Percentiles rank a stretch among this genome's conserved stretches.
These are phyloP conservation scores for Exophiala dermatitidis DNA, from an alignment of 2,329 filamentous ascomycete genomes.

Conservation along the genomic window DNA sequence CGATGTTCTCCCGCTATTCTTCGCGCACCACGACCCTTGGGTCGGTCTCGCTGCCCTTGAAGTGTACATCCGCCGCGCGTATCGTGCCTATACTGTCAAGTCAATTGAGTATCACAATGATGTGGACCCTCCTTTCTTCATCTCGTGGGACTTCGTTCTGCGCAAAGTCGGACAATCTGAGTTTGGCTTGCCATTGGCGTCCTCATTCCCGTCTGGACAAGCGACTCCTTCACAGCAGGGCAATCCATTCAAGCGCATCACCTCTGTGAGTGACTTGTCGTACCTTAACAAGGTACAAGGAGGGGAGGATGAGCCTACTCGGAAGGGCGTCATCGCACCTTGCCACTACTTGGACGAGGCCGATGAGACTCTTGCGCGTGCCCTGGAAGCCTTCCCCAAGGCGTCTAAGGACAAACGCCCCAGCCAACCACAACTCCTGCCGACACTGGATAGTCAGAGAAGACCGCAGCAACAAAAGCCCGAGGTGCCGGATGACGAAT, in stretches of 20 bases:
- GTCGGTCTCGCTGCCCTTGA: conserved; percentile 89
- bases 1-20: conserved; percentile 91
- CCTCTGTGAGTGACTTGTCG: conserved; percentile 94
- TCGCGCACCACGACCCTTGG: conserved; percentile 88
- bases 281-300: conserved; percentile 66
- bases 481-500: conserved; percentile 60
- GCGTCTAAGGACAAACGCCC: conserved; percentile 50
- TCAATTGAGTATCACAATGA: conserved; percentile 79
- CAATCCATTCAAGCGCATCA: conserved; percentile 69
- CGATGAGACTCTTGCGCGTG: conserved; percentile 77
- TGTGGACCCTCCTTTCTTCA: conserved; percentile 63
- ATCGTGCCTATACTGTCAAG: conserved; percentile 91
- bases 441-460: conserved; percentile 68
- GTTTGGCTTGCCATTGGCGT: conserved; percentile 72
- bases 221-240: conserved; percentile 59
- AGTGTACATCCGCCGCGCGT: conserved; percentile 91
- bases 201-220: conserved; percentile 77
- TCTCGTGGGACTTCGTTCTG: conserved; percentile 94
- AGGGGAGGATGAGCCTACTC: conserved; percentile 58
- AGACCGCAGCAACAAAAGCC: conserved; percentile 47
- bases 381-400: conserved; percentile 71
- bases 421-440: conserved; percentile 53
- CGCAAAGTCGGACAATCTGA: conserved; percentile 89
- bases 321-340: conserved; percentile 91
- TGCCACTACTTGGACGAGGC: conserved; percentile 90